These are phyloP conservation scores for Hypoxylon crocopeplum DNA, from an alignment of 495 filamentous ascomycete species.

Conservation along the genomic window DNA sequence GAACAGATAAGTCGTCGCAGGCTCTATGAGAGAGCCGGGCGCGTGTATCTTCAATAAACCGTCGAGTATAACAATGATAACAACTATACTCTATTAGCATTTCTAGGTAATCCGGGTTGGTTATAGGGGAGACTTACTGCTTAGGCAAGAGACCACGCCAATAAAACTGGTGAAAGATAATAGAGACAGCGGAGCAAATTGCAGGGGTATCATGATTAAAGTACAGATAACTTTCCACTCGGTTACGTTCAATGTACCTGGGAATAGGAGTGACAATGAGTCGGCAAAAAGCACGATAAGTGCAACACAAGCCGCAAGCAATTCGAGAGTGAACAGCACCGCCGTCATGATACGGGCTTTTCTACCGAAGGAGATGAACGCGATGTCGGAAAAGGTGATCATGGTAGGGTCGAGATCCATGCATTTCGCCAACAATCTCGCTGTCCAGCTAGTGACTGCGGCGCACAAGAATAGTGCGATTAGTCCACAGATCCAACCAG, in stretches of 20 bases:
- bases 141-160: slow-evolving; percentile 85
- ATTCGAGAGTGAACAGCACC: slow-evolving; percentile 85
- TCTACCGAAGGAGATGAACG: slow-evolving; percentile 89
- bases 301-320: slow-evolving; percentile 88
- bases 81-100: slow-evolving; percentile 60
- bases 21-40: slow-evolving; percentile 84
- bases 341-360: slow-evolving; percentile 80
- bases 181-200: slow-evolving; percentile 82
- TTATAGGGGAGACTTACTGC: slow-evolving; percentile 64
- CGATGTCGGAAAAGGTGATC: slow-evolving; percentile 92
- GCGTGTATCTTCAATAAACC: slow-evolving; percentile 79
- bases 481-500: slow-evolving; percentile 89
- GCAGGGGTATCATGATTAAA: slow-evolving; percentile 79
- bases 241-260: slow-evolving; percentile 66
- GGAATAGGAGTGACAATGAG: slow-evolving; percentile 80
- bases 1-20: slow-evolving; percentile 79
- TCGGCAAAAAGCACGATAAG: slow-evolving; percentile 94
- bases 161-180: slow-evolving; percentile 90
- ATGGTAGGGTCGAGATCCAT: slow-evolving; percentile 77
- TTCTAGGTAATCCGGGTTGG: slow-evolving; percentile 3
- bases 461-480: slow-evolving; percentile 76
- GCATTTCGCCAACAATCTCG: slow-evolving; percentile 84
- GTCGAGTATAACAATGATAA: slow-evolving; percentile 79
- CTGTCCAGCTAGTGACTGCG: slow-evolving; percentile 81
- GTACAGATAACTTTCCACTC: slow-evolving; percentile 91